phyloP scores from a whole-genome alignment of 768 basidiomycete genomes.

The Lentinula sp. region DNA sequence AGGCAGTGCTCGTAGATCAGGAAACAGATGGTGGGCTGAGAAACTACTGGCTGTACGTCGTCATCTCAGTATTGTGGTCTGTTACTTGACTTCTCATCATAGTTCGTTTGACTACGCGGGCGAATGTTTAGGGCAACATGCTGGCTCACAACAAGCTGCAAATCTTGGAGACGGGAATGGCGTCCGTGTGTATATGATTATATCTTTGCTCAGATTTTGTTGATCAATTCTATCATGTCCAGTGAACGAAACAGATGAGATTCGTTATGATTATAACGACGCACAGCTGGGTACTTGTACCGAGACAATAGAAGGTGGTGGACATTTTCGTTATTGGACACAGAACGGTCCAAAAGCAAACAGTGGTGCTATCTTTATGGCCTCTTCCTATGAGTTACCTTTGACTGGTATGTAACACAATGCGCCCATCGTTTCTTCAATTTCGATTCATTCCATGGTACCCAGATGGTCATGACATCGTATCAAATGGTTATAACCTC shows the following conservation, averaged over 20 bases:
- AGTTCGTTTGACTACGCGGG: slow-evolving; percentile 68
- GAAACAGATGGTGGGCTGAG: slow-evolving; percentile 63
- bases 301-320: slow-evolving; percentile 81
- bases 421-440: not conserved
- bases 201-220: not conserved
- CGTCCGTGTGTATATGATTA: slow-evolving; percentile 37
- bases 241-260: slow-evolving; percentile 82
- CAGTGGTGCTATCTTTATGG: slow-evolving; percentile 74
- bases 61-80: not conserved
- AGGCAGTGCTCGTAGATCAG: slow-evolving; percentile 55
- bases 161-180: slow-evolving; percentile 84
- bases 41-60: slow-evolving; percentile 75
- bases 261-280: slow-evolving; percentile 82
- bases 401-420: slow-evolving; percentile 36
- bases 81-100: not conserved
- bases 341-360: slow-evolving; percentile 64
- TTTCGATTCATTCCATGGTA: not conserved
- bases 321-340: slow-evolving; percentile 86
- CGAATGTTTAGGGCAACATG: slow-evolving; percentile 83
- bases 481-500: slow-evolving; percentile 75
- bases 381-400: slow-evolving; percentile 67
- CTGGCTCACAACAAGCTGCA: slow-evolving; percentile 60
- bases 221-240: not conserved
- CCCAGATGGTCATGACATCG: slow-evolving; percentile 62
- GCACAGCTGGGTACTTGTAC: slow-evolving; percentile 76